These are phyloP conservation scores for Lentinus tigrinus DNA, from an alignment of 768 basidiomycete genomes.

Conservation along the genomic window DNA sequence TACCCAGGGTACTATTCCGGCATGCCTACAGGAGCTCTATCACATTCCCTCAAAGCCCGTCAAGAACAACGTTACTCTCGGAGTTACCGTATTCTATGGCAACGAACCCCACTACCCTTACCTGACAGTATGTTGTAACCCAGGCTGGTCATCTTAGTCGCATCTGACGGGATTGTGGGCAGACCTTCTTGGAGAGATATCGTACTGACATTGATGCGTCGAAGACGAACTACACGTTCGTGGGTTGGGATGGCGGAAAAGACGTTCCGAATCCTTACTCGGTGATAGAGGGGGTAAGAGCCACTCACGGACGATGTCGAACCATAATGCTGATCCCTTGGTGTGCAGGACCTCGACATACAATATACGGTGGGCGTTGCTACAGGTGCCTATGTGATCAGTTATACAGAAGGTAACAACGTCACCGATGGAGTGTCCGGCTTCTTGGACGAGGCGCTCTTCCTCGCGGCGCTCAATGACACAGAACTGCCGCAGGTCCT, in stretches of 20 bases:
- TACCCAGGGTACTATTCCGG: slow-evolving; percentile 15
- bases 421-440: slow-evolving; percentile 29
- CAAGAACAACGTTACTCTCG: slow-evolving; percentile 20
- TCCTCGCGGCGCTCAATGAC: slow-evolving; percentile 40
- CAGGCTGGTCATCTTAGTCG: slow-evolving; percentile 31
- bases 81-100: slow-evolving; percentile 27
- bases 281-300: slow-evolving; percentile 28
- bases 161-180: no score
- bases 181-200: slow-evolving; percentile 25
- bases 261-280: slow-evolving; percentile 23
- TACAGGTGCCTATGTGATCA: slow-evolving; percentile 30
- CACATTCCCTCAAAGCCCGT: slow-evolving; percentile 16
- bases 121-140: slow-evolving; percentile 32
- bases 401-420: slow-evolving; percentile 28
- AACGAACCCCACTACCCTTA: slow-evolving; percentile 21
- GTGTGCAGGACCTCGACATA: slow-evolving; percentile 30
- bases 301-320: neutral
- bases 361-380: slow-evolving; percentile 35
- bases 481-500: slow-evolving; percentile 27
- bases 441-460: slow-evolving; percentile 31
- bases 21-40: slow-evolving; percentile 28
- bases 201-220: slow-evolving; percentile 24
- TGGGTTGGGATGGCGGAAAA: slow-evolving; percentile 29
- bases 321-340: slow-evolving; percentile 10
- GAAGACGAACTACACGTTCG: slow-evolving; percentile 22